phyloP scores from a whole-genome alignment of 441 rosid species.

The Metrosideros polymorpha region DNA sequence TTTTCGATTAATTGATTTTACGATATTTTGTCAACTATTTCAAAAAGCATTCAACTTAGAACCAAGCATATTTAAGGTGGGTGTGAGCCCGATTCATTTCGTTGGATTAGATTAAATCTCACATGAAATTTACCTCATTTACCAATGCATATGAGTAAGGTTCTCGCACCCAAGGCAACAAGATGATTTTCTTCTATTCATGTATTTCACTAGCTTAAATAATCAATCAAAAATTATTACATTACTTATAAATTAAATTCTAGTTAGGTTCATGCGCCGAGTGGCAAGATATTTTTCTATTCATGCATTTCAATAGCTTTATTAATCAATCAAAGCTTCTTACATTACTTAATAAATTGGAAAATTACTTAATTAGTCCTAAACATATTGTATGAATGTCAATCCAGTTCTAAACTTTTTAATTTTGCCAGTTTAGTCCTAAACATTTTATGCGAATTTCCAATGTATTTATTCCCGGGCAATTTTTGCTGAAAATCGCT shows the following conservation, averaged over 20 bases:
- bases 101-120: not conserved
- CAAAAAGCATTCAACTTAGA: not conserved
- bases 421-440: not conserved
- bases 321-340: not conserved
- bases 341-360: not conserved
- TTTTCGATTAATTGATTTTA: not conserved
- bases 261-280: too few relatives aligned
- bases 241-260: too few relatives aligned
- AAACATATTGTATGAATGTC: not conserved
- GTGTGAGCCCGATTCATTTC: not conserved
- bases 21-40: not conserved
- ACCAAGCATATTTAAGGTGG: too few relatives aligned
- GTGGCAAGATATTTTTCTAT: too few relatives aligned
- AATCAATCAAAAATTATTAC: too few relatives aligned
- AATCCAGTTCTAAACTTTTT: too few relatives aligned
- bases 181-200: too few relatives aligned
- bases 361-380: too few relatives aligned
- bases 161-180: too few relatives aligned
- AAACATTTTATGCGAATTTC: too few relatives aligned
- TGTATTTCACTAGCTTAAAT: too few relatives aligned
- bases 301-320: not conserved
- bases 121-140: not conserved
- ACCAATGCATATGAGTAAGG: not conserved
- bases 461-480: rapidly evolving
- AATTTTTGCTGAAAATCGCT: too few relatives aligned